Evolutionary conservation across 1,284 basidiomycete species (phyloP), one percentile per base, ranked within the genome.

Genomic region (Heterobasidion annosum): DNA sequence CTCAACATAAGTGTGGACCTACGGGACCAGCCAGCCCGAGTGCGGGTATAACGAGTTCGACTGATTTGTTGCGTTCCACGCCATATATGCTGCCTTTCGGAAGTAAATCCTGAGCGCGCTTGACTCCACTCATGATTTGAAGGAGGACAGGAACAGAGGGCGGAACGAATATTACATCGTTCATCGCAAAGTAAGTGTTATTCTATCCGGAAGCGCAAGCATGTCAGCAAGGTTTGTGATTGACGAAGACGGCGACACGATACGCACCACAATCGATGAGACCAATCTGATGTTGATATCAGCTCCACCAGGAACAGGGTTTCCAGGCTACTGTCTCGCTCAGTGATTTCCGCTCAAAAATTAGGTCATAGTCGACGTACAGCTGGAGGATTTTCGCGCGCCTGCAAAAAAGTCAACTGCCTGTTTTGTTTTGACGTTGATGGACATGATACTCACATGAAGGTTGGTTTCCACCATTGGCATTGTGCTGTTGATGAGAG

Each of bases 91-190:
- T 64, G 33, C 70, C 68, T 0, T 52, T 13, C 1, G 70, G 68
- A 4, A 72, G 57, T 0, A 72, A 57, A 7, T 65, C 59, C 9
- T 63, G 61, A 3, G 69, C 64, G 2, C 53, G 59, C 34, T 61
- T 54, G 7, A 67, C 60, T 3, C 70, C 70, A 44, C 64, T 68
- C 40, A 72, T 54, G 51, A 73, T 69, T 57, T 72, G 71, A 8
- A 73, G 66, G 3, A 74, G 62, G 3, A 70, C 64, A 1, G 71
- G 70, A 7, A 70, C 62, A 25, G 56, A 60, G 0, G 68, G 68
- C 1, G 62, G 53, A 0, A 50, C 44, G 55, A 63, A 72, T 2
- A 58, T 44, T 1, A 58, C 63, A 37, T 56, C 59, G 53, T 71
- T 70, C 34, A 70, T 56, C 5, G 51, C 50, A 54, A 66, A 69